Evolutionary conservation across 108 stramenopile genomes (phyloP).

Genomic region (Seminavis robusta): DNA sequence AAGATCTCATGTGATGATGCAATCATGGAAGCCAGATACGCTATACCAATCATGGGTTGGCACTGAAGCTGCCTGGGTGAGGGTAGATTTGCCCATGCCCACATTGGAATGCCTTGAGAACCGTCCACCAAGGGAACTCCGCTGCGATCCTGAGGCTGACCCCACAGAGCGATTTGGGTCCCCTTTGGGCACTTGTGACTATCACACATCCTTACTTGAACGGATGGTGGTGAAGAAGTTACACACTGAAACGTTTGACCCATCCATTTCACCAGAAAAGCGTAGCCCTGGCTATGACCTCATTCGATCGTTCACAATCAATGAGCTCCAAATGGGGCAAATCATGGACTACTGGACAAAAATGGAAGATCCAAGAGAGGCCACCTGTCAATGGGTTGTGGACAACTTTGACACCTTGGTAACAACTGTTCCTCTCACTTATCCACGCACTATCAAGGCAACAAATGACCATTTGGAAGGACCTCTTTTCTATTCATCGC

Average conservation of each 20-base stretch:
- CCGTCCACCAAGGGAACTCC: too few species aligned
- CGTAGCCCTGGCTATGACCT: conserved; percentile 16
- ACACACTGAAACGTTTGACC: not conserved
- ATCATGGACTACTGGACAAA: conserved; percentile 11
- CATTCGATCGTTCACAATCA: conserved; percentile 4
- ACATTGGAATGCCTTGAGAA: too few species aligned
- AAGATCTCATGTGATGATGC: conserved; percentile 23
- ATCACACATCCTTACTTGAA: not conserved
- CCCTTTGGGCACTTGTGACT: conserved; percentile 23
- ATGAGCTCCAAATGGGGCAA: conserved; percentile 5
- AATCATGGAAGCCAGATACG: conserved; percentile 40
- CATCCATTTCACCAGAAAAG: too few species aligned
- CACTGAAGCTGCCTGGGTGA: too few species aligned
- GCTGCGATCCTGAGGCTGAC: conserved; percentile 8
- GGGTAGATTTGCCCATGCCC: too few species aligned
- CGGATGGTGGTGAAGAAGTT: conserved; percentile 6
- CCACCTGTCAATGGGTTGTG: conserved; percentile 28
- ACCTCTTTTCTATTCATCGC: conserved; percentile 2
- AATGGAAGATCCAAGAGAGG: conserved; percentile 20
- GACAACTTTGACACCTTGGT: conserved; percentile 19
- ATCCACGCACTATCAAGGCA: conserved; percentile 1
- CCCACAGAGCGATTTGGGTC: conserved; percentile 11
- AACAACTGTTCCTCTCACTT: conserved; percentile 14
- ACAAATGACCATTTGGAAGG: too few species aligned
- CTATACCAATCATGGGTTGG: too few species aligned